Evolutionary conservation across 345 rosid genomes (phyloP), one percentile per base, ranked within the genome.

Genomic region (Gossypium bickii): DNA sequence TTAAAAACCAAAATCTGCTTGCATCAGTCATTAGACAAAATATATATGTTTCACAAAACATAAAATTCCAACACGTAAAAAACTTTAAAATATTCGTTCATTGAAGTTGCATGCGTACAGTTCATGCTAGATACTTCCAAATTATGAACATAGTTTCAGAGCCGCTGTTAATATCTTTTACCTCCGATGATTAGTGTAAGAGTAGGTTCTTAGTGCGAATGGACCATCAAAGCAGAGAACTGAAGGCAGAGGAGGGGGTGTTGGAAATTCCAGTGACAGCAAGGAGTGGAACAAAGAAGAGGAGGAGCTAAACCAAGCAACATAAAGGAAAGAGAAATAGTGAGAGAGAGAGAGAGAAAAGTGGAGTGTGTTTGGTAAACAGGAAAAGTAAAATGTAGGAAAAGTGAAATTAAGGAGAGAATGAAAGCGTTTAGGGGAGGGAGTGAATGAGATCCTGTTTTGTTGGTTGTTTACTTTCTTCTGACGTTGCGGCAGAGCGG

Each of bases 291-390:
- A 58, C 25, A 4, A 34, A 74, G 59, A 49, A 38, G 56, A 51
- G 12, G 62, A 66, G 9, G 67, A 45, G 43, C 16, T 61, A 45
- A 15, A 60, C 56, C 18, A 67, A 74, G 45, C 44, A 74, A 38
- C n/a, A 56, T 74, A 58, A 71, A 29, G 38, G 59, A 78, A 74
- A 51, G 58, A 57, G 78, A 53, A 34, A 34, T 34, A 34, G 38
- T 4, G 38, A 27, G 3, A 27, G 79, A 73, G 34, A 29, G 5
- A 29, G 80, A 73, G 67, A 25, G 72, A 17, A 2, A 57, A 57
- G 29, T 22, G 29, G 72, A 62, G 69, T 29, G 84, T 78, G 75
- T 75, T 77, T 76, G 86, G 81, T 70, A 73, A 74, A 74, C 70
- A 38, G 64, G 82, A 74, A 75, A 78, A 78, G 70, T 51, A 61